Evolutionary conservation across 306 rosid genomes (phyloP), one percentile per base, ranked within the genome.

Genomic region (Quercus aquifolioides): DNA sequence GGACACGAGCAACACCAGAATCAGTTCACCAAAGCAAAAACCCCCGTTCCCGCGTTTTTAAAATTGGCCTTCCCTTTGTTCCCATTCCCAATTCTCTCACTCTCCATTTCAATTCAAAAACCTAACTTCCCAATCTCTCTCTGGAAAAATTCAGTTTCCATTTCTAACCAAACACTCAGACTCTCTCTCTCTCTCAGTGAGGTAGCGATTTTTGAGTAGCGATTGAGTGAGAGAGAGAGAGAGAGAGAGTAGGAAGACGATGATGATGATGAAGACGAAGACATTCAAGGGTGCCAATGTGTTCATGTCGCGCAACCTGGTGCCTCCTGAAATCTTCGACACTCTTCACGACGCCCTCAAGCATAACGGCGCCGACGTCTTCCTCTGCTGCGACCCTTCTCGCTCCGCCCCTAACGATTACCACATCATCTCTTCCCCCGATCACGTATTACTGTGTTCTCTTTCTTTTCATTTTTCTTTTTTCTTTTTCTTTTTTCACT

Each of bases 241-340:
- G 70, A 33, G 38, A 33, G 13, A 49, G 54, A 12, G 71, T 55
- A 52, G n/a, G 41, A 73, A 85, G 67, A 23, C 13, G 83, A 38
- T 0, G 38, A 33, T 5, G 35, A 92, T 90, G 98, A 75, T 79
- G 88, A 89, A 85, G 78, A 33, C 89, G 60, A 90, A 89, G 80
- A n/a, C 92, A 58, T 92, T 95, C 86, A 81, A 81, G 20, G 98
- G 97, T 52, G 84, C 91, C 15, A 89, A 84, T 10, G 94, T 95
- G 30, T 95, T 92, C 88, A 87, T 95, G 90, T 95, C 99, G 56
- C 89, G 98, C 54, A 95, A 91, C 83, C 91, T 92, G 1, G 99
- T 95, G 74, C 92, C 97, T 20, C 99, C 96, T 0, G 97, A 92
- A 87, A 79, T 92, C 46, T 95, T 92, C 90, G 98, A 90, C 78